Base-by-base conservation (phyloP, 169 alveolate species). In the Cryptosporidium sp. region DNA sequence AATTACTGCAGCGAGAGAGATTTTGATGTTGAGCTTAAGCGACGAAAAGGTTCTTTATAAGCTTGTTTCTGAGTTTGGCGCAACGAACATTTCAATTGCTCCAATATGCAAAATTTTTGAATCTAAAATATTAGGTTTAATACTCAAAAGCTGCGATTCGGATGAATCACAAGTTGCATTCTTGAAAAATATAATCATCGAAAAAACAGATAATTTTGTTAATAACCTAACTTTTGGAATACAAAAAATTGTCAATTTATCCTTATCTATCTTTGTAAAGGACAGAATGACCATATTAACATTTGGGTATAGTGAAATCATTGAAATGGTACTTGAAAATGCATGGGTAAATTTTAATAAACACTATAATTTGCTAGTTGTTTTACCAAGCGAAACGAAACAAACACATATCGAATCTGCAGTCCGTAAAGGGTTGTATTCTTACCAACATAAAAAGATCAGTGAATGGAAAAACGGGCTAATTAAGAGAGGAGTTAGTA, bases 281-380 rank as follows among this genome's bases (percentile, higher is more conserved):
- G 75, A 80, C 35, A 80, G 89, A 29, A 80, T 80, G 75, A 59
- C 75, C 2, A 65, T 80, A 5, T 43, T 80, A 65, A 80, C 89
- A 39, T 80, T 80, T 59, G 89, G 89, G 23, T 80, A 80, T 41
- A 59, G 68, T 8, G 89, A 80, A 45, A 26, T 62, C 26, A 26
- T 80, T n/a, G 89, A 80, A 43, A 80, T 62, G 45, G 48, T 65
- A 26, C 35, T 80, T 8, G 73, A 65, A 31, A 80, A 80, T 65
- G 89, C 89, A 26, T 67, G 65, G 67, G 18, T 21, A 37, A 80
- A 80, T 43, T 59, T 59, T 16, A 62, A 80, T 37, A 80, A 62
- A 62, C 89, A 80, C 2, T 80, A 80, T 26, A 80, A 67, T 37
- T 29, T 80, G 37, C n/a, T 80, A 26, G 62, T 80, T 9, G 89